Base-by-base conservation (phyloP, 2,329 filamentous ascomycete genomes). In the Monascus ruber region DNA sequence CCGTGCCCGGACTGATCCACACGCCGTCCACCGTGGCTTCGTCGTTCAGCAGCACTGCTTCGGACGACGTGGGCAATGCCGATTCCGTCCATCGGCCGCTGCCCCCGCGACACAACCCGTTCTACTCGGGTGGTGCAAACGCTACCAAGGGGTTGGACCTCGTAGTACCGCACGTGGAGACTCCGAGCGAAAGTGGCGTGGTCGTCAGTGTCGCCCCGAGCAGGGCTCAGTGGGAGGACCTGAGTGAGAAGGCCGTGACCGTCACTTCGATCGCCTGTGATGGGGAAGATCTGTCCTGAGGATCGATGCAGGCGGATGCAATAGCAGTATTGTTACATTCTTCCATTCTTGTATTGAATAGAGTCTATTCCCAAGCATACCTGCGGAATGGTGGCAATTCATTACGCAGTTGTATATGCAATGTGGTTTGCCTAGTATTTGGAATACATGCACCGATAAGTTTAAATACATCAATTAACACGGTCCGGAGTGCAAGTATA, bases 51-150 rank as follows among this genome's bases (percentile, higher is more conserved):
- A 62, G 59, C 46, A 54, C 47, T 26, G 52, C 52, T 6, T 58
- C 56, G 5, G 58, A 64, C 32, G 53, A 58, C 43, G 51, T 60
- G 29, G 40, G 51, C 34, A 45, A 45, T 29, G 35, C 52, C 43
- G 54, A 60, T 28, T 41, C 46, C 26, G 38, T 47, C 17, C 47
- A 54, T 37, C 60, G 63, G 4, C 63, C 64, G 2, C 47, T 66
- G 24, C 60, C 60, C 8, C 61, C 64, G 4, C 58, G 63, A 5
- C 59, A 60, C 47, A 65, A 65, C 40, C 59, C 62, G 11, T 56
- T 53, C 37, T 65, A 60, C 45, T 55, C 56, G 8, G 50, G 50
- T 35, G 51, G 52, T 38, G 43, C 52, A 5, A 53, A 49, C 27
- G 49, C 47, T 25, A 48, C 48, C 26, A 62, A 62, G 46, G 58